Evolutionary conservation across 2,329 filamentous ascomycete genomes (phyloP), one percentile per base, ranked within the genome.

Genomic region (Clarireedia hainanense): DNA sequence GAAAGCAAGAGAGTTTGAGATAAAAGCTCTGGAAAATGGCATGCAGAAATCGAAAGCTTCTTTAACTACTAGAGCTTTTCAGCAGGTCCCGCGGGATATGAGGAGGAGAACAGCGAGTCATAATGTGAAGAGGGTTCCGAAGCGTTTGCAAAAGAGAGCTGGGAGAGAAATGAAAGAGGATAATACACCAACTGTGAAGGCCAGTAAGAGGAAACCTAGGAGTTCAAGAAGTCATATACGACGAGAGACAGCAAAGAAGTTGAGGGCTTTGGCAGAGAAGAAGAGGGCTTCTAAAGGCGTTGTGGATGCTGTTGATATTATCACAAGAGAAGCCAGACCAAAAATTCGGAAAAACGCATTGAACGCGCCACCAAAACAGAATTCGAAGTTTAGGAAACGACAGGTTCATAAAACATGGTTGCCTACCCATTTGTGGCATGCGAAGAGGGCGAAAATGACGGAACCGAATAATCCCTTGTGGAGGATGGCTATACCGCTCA

Each of bases 401-500:
- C 92, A 97, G 69, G 75, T 86, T 47, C 79, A 88, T 70, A 97
- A 97, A 75, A 91, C 88, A 2, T 96, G 92, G 90, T 76, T 99
- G 15, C 94, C 94, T 0, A 97, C 94, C 6, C 94, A 99, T 70
- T 74, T 95, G 61, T 99, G 88, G 80, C 91, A 96, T 72, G 85
- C 92, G 2, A 99, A 99, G 71, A 79, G 94, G 58, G 90, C 94
- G 23, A 87, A 81, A 58, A 95, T 99, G 88, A 91, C 91, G 0
- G 79, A 82, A 6, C 86, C 89, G 0, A 85, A 81, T 49, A 79
- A 86, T 46, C 86, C 89, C 3, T 72, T 94, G n/a, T 99, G 94
- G 94, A 81, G 91, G 42, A 96, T 96, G 70, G 83, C 89, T 0
- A 75, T 97, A 24, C 90, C 91, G 0, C 70, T 95, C 60, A 90